Conservation (phyloP, 768 basidiomycete species). For the Podaxis pistillaris region DNA sequence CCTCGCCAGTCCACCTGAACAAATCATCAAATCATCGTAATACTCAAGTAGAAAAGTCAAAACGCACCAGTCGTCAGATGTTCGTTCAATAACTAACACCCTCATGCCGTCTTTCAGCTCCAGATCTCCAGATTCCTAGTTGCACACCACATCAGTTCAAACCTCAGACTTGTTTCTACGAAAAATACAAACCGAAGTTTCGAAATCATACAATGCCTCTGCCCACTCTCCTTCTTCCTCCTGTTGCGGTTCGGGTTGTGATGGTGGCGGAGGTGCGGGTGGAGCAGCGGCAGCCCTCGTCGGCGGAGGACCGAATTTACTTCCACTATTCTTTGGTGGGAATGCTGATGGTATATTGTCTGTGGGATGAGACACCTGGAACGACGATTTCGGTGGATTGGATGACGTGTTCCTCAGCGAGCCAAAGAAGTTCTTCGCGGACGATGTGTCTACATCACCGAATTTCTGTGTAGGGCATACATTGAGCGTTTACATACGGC, state of each 20-base stretch:
- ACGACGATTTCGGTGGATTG: constrained; percentile 5
- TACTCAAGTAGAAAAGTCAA: constrained; percentile 3
- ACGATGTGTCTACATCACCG: constrained; percentile 58
- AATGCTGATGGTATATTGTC: constrained; percentile 38
- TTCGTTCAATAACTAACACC: constrained; percentile 62
- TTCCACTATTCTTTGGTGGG: constrained; percentile 34
- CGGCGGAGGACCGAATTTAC: constrained; percentile 52
- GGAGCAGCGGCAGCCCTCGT: constrained; percentile 27
- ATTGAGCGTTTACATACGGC: background rate
- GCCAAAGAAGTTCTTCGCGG: constrained; percentile 43
- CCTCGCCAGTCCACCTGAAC: constrained; percentile 66
- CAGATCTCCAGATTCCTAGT: constrained; percentile 70
- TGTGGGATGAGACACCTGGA: background rate
- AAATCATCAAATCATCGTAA: constrained; percentile 11
- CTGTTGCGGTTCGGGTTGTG: constrained; percentile 34
- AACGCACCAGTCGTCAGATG: constrained; percentile 75
- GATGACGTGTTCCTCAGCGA: constrained; percentile 35
- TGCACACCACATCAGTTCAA: constrained; percentile 2
- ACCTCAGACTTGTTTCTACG: background rate
- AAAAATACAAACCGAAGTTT: constrained; percentile 46
- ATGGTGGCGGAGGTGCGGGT: constrained; percentile 28
- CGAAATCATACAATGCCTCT: constrained; percentile 75
- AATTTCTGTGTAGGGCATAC: constrained; percentile 43
- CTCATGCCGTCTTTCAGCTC: constrained; percentile 52
- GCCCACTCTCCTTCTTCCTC: constrained; percentile 66